A percentile compares a stretch with the other conserved stretches of the same genome.
Evolutionary conservation across 2,329 filamentous ascomycete genomes (phyloP).

Genomic region (Colletotrichum karsti): DNA sequence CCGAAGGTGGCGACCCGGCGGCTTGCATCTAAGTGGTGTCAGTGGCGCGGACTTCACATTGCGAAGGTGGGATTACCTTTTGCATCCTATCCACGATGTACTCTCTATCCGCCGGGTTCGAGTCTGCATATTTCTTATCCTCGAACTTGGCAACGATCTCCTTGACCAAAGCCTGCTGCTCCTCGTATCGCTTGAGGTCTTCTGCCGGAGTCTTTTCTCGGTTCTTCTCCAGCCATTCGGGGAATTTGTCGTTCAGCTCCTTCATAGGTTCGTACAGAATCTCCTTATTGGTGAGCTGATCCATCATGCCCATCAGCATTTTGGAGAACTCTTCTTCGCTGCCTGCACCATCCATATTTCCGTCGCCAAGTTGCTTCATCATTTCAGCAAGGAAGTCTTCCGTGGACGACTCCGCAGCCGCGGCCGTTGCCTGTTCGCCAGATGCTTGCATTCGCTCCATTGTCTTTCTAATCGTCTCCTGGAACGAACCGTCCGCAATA

Average conservation of each 20-base stretch:
- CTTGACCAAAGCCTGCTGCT: constrained; percentile 80
- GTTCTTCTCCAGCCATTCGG: constrained; percentile 86
- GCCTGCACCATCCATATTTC: constrained; percentile 63
- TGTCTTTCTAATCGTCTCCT: constrained; percentile 90
- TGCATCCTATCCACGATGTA: constrained; percentile 99
- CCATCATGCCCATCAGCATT: constrained; percentile 98
- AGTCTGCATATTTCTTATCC: constrained; percentile 80
- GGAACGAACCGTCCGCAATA: constrained; percentile 75
- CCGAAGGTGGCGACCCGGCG: constrained; percentile 86
- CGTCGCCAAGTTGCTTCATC: constrained; percentile 84
- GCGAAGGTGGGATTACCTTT: constrained; percentile 68
- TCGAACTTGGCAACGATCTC: constrained; percentile 95
- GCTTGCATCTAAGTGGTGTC: constrained; percentile 84
- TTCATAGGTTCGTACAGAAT: constrained; percentile 99
- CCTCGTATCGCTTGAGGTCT: constrained; percentile 81
- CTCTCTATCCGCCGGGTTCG: constrained; percentile 82
- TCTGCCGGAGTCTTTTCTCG: constrained; percentile 69
- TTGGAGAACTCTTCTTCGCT: constrained; percentile 90
- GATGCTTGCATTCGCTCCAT: constrained; percentile 97
- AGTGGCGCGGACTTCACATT: constrained; percentile 22
- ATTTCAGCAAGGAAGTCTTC: constrained; percentile 92
- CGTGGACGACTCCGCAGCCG: constrained; percentile 70
- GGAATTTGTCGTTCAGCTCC: constrained; percentile 92
- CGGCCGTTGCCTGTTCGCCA: constrained; percentile 84
- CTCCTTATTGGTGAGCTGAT: constrained; percentile 97